These are phyloP conservation scores for Fistulinella cinereoalba DNA, from an alignment of 1,284 basidiomycete genomes.

Conservation along the genomic window DNA sequence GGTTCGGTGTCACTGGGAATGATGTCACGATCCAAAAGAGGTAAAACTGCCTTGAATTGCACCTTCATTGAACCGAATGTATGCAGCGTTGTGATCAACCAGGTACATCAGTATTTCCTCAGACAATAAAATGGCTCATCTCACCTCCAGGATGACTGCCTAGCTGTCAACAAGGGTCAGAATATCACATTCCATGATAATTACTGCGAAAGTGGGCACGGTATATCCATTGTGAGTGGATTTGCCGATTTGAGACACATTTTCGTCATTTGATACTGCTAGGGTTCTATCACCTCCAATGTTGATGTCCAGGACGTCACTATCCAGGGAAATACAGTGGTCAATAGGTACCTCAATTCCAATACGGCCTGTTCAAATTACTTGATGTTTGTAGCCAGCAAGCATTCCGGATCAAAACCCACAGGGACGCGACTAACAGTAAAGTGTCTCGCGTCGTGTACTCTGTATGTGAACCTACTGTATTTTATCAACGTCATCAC, in stretches of 20 bases:
- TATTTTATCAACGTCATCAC: background rate
- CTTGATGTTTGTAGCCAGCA: background rate
- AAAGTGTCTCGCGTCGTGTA: conserved; percentile 43
- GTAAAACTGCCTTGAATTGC: conserved; percentile 24
- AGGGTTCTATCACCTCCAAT: conserved; percentile 53
- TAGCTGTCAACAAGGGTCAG: conserved; percentile 57
- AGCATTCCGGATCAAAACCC: conserved; percentile 46
- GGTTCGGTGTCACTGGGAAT: conserved; percentile 48
- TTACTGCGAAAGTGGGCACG: conserved; percentile 56
- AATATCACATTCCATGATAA: conserved; percentile 55
- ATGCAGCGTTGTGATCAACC: conserved; percentile 29
- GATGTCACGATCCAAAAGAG: conserved; percentile 42
- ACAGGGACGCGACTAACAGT: conserved; percentile 38
- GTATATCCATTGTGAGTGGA: conserved; percentile 49
- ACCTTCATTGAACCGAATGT: background rate
- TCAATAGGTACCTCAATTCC: conserved; percentile 35
- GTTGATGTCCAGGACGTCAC: conserved; percentile 46
- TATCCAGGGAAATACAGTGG: conserved; percentile 49
- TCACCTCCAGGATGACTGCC: conserved; percentile 52
- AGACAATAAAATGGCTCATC: too few relatives aligned
- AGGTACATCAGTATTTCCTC: too few relatives aligned
- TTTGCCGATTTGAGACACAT: background rate
- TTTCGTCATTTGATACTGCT: background rate
- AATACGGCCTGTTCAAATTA: background rate
- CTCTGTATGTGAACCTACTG: conserved; percentile 20